Evolutionary conservation across 345 rosid species (phyloP).

Genomic region (Reutealis trisperma): DNA sequence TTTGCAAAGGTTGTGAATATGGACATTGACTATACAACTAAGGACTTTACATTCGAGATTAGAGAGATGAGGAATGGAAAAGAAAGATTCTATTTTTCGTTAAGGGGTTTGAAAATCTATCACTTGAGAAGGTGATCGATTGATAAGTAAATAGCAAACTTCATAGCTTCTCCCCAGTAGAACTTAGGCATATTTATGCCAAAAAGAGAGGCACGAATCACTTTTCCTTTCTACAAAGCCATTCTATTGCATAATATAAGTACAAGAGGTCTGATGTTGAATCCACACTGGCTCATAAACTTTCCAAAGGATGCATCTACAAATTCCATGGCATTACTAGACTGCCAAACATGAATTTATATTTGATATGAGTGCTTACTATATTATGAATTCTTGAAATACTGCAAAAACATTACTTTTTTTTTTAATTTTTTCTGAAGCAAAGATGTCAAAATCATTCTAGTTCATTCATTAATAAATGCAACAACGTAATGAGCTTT

Average conservation of each 20-base stretch:
- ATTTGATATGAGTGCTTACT: not conserved
- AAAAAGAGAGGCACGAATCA: not conserved
- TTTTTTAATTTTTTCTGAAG: not conserved
- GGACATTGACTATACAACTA: not conserved
- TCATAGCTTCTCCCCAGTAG: not conserved
- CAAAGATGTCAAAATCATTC: not conserved
- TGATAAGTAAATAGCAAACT: not conserved
- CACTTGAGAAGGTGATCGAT: not conserved
- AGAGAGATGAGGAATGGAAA: not conserved
- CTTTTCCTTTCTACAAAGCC: not conserved
- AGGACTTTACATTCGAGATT: not conserved
- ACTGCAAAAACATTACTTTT: not conserved
- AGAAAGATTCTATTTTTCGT: not conserved
- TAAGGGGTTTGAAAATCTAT: not conserved
- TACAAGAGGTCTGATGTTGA: not conserved
- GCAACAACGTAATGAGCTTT: not conserved
- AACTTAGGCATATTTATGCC: not conserved
- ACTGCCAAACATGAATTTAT: not conserved
- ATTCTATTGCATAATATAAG: no score
- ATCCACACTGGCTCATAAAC: not conserved
- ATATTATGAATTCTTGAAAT: not conserved
- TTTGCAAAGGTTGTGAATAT: not conserved
- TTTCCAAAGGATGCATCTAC: not conserved
- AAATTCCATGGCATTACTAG: not conserved
- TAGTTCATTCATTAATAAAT: not conserved